Conservation (phyloP, 2,329 filamentous ascomycete species). For the Epichloe baconii region DNA sequence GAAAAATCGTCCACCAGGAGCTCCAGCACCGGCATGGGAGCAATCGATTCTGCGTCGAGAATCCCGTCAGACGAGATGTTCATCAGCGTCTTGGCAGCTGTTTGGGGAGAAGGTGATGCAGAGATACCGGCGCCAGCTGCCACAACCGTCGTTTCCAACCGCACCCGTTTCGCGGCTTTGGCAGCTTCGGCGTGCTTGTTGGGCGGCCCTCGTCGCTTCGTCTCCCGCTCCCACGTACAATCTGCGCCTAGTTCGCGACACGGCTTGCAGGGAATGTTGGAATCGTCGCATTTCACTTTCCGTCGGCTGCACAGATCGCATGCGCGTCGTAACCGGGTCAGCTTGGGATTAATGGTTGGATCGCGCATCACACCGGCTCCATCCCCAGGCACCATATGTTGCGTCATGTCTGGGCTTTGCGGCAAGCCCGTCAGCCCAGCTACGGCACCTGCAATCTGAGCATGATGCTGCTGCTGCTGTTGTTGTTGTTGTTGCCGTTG, state of each 20-base stretch:
- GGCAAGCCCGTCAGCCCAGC: background rate
- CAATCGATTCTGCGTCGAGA: slow-evolving; percentile 57
- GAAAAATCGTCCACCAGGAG: slow-evolving; percentile 70
- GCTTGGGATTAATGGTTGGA: slow-evolving; percentile 33
- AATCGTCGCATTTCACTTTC: slow-evolving; percentile 49
- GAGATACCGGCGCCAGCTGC: slow-evolving; percentile 5
- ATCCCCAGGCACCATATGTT: slow-evolving; percentile 5
- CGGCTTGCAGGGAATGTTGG: slow-evolving; percentile 41
- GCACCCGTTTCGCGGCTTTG: slow-evolving; percentile 36
- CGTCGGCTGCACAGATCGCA: slow-evolving; percentile 50
- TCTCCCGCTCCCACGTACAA: slow-evolving; percentile 43
- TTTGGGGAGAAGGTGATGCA: slow-evolving; percentile 30
- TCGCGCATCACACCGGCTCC: slow-evolving; percentile 20
- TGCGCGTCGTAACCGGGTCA: slow-evolving; percentile 42
- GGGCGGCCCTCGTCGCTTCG: slow-evolving; percentile 44
- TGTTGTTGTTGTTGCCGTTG: slow-evolving; percentile 6
- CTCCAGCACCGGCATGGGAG: slow-evolving; percentile 53
- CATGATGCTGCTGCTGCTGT: slow-evolving; percentile 3
- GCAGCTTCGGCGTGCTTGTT: slow-evolving; percentile 47
- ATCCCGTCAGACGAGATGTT: slow-evolving; percentile 27
- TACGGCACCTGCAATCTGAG: background rate
- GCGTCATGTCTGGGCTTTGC: background rate
- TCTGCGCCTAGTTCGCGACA: slow-evolving; percentile 44
- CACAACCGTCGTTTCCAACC: slow-evolving; percentile 18
- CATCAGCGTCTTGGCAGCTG: slow-evolving; percentile 35